Evolutionary conservation across 192 early-diverging fungal species (phyloP), one percentile per base, ranked within the genome.

Genomic region (Backusella morwellensis): DNA sequence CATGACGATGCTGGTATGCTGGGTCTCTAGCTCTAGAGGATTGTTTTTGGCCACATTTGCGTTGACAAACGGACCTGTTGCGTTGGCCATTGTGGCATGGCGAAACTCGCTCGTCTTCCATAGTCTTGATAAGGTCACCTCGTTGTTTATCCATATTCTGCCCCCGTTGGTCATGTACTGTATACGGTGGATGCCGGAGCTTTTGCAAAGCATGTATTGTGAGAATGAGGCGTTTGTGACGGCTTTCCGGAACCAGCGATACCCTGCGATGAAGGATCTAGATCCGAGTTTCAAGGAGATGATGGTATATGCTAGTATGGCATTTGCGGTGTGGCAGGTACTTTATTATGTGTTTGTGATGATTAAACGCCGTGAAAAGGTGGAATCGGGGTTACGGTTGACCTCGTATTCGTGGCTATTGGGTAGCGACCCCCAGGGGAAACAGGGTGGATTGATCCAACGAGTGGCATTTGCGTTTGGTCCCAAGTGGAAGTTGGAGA

Each of bases 51-150:
- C 86, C 4, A 59, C 75, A 7, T 85, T 76, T 76, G 70, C 70
- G 35, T 72, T 92, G 6, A 86, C 91, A 17, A 85, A 82, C 76
- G 91, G 91, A 17, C 91, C 91, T 36, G 86, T 92, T 0, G 86
- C 87, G 17, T 86, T 86, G 76, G 91, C 91, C 0, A 91, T 90
- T 63, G 82, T 90, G 70, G 86, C 90, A 12, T 87, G 86, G 86
- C 80, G 86, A 29, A 87, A 87, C 63, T 83, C 82, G 5, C 74
- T 90, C 6, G 87, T 90, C 23, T 88, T 90, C 50, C 89, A 86
- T 77, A 90, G 88, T 6, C 36, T 92, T 56, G 91, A 92, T 78
- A 92, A 92, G 81, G 85, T 89, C 17, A 89, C 88, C 14, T 89
- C 87, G 2, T 82, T 92, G 17, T 85, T 84, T 54, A 89, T 92